Evolutionary conservation across 805 yeast genomes (phyloP).

Genomic region (Naumovozyma dairenensis): DNA sequence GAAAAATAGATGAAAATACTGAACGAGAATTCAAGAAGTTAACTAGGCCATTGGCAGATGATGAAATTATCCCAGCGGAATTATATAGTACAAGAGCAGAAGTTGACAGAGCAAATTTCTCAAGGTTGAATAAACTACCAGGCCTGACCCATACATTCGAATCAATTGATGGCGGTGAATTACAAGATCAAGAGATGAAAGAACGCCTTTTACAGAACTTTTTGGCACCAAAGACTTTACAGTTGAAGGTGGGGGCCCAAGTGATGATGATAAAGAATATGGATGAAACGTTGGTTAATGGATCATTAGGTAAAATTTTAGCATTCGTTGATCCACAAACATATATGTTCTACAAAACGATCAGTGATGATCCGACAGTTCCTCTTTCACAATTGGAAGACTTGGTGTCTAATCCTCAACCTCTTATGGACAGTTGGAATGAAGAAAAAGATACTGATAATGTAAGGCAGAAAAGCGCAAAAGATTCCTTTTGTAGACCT

Average conservation of each 20-base stretch:
- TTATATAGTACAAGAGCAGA: conserved; percentile 64
- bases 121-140: conserved; percentile 37
- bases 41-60: conserved; percentile 42
- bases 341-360: conserved; percentile 31
- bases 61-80: conserved; percentile 64
- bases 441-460: conserved; percentile 14
- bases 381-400: conserved; percentile 10
- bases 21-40: conserved; percentile 41
- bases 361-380: conserved; percentile 7
- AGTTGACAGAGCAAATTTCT: conserved; percentile 55
- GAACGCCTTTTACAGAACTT: conserved; percentile 43
- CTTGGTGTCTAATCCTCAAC: conserved; percentile 6
- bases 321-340: conserved; percentile 48
- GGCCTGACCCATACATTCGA: conserved; percentile 36
- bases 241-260: conserved; percentile 62
- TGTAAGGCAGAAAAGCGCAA: conserved; percentile 15
- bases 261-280: conserved; percentile 76
- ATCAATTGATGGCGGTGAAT: conserved; percentile 47
- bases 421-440: conserved; percentile 3
- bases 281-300: conserved; percentile 66
- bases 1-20: conserved; percentile 42
- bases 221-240: conserved; percentile 48
- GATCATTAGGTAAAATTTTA: conserved; percentile 62
- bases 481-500: conserved; percentile 17
- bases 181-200: conserved; percentile 33